Evolutionary conservation across 345 rosid species (phyloP).

Genomic region (Citrus inodora): DNA sequence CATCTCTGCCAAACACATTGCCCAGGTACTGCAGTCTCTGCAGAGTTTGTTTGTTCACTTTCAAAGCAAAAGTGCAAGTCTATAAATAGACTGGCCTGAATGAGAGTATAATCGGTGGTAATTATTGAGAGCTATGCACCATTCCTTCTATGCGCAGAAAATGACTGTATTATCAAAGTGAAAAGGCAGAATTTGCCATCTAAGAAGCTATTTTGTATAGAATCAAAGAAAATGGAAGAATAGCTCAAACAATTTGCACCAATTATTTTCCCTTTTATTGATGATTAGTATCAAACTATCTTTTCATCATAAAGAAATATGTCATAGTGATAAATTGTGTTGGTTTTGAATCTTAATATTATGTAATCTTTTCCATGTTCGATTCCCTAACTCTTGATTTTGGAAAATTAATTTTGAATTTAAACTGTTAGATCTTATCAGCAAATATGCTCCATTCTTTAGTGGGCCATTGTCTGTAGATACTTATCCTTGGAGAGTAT

Average conservation of each 20-base stretch:
- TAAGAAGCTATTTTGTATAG: no score
- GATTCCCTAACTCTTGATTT: background rate
- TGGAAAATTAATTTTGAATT: background rate
- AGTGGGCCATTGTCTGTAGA: background rate
- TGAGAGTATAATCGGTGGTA: background rate
- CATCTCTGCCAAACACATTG: conserved; percentile 95
- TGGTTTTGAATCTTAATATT: background rate
- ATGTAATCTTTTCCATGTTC: background rate
- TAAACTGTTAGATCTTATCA: background rate
- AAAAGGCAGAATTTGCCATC: background rate
- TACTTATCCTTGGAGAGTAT: background rate
- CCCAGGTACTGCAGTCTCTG: conserved; percentile 56
- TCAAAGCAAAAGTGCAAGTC: background rate
- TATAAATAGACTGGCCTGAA: background rate
- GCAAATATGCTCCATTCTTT: background rate
- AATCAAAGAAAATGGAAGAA: background rate
- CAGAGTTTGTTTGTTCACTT: background rate
- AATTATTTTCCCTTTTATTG: background rate
- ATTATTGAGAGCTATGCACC: background rate
- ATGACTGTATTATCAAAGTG: background rate
- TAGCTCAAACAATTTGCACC: background rate
- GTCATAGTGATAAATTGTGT: background rate
- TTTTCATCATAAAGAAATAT: background rate
- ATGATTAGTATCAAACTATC: background rate
- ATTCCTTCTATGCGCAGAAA: no score